Evolutionary conservation across 75 land plant genomes (phyloP).

Genomic region (Ceratopteris richardii): DNA sequence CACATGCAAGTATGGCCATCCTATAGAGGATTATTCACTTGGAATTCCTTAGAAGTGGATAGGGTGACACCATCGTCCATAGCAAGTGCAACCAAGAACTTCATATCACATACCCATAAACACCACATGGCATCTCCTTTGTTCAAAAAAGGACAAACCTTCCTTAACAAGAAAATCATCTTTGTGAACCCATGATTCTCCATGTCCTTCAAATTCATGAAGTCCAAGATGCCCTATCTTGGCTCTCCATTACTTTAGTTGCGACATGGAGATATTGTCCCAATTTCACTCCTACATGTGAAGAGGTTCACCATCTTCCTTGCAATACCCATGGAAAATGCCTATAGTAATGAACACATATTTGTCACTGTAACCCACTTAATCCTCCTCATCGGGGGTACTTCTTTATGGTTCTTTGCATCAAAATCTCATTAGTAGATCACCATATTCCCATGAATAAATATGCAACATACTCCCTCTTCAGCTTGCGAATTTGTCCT

Average conservation of each 20-base stretch:
- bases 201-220: constrained; percentile 49
- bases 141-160: constrained; percentile 51
- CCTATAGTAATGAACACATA: neutral
- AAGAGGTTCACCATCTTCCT: constrained; percentile 26
- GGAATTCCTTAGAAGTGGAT: too few species aligned
- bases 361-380: too few species aligned
- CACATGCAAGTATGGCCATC: too few species aligned
- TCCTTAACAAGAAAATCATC: constrained; percentile 52
- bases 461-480: too few species aligned
- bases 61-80: constrained; percentile 34
- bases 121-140: constrained; percentile 83
- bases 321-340: constrained; percentile 18
- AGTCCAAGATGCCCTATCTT: constrained; percentile 26
- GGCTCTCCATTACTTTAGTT: constrained; percentile 57
- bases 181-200: constrained; percentile 47
- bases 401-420: too few species aligned
- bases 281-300: constrained; percentile 53
- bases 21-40: too few species aligned
- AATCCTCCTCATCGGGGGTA: too few species aligned
- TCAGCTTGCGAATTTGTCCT: too few species aligned
- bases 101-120: constrained; percentile 63
- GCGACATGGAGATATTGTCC: constrained; percentile 48
- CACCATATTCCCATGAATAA: too few species aligned
- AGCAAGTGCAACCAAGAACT: constrained; percentile 55
- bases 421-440: too few species aligned